A percentile compares a stretch with the other conserved stretches of the same genome.
phyloP scores from a whole-genome alignment of 345 rosid species.

The Eucalyptus cloeziana region DNA sequence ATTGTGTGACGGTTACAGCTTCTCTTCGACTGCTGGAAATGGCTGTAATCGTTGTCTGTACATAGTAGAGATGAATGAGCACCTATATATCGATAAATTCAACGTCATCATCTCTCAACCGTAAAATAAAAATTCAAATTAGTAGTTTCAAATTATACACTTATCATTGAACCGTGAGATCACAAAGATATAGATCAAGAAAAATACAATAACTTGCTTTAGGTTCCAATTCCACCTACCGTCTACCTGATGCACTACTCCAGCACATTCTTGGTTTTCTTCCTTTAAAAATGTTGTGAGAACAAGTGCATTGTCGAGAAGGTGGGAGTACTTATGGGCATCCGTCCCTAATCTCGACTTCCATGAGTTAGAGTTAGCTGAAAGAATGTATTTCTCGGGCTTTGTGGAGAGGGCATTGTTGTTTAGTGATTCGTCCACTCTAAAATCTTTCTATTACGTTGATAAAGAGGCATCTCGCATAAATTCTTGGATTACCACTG shows the following conservation, averaged over 20 bases:
- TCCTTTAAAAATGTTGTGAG: background rate
- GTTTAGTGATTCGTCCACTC: background rate
- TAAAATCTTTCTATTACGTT: background rate
- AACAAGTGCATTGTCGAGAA: background rate
- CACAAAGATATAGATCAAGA: too few relatives aligned
- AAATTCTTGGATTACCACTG: background rate
- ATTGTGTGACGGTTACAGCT: background rate
- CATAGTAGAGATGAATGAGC: background rate
- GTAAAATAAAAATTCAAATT: too few relatives aligned
- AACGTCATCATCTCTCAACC: background rate
- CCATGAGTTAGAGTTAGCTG: background rate
- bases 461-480: background rate
- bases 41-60: background rate
- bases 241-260: background rate
- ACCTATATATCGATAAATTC: background rate
- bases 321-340: background rate
- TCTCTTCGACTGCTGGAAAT: background rate
- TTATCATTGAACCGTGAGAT: too few relatives aligned
- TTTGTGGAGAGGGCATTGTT: background rate
- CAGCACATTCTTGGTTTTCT: background rate
- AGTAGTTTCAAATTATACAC: too few relatives aligned
- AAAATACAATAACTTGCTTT: too few relatives aligned
- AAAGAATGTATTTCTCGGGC: background rate
- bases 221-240: too few relatives aligned
- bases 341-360: background rate